Evolutionary conservation across 2,329 filamentous ascomycete genomes (phyloP).

Genomic region (Xylariaceae sp.): DNA sequence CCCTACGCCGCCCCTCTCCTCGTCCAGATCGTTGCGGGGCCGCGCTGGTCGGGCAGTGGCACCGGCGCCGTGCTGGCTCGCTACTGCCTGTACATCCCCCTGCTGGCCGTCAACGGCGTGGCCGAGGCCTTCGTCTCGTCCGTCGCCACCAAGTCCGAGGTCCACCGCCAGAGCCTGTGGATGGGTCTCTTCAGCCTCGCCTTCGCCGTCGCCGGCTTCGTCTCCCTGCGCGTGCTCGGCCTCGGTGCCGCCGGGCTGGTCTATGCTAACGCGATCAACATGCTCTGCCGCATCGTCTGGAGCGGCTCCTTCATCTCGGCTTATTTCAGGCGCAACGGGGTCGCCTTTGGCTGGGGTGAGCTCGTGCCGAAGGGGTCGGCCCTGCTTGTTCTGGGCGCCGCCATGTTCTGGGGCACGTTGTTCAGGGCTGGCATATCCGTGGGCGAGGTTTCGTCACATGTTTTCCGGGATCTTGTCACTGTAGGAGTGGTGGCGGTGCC

Average conservation of each 20-base stretch:
- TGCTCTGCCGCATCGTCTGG: slow-evolving; percentile 80
- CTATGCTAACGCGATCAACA: slow-evolving; percentile 82
- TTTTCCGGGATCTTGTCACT: slow-evolving; percentile 40
- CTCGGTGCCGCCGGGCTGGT: slow-evolving; percentile 78
- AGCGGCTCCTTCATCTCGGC: slow-evolving; percentile 64
- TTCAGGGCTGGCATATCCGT: slow-evolving; percentile 23
- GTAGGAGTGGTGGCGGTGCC: slow-evolving; percentile 45
- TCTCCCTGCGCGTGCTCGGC: slow-evolving; percentile 63
- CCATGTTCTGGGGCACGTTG: slow-evolving; percentile 34
- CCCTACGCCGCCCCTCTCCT: slow-evolving; percentile 70
- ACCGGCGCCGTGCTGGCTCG: slow-evolving; percentile 68
- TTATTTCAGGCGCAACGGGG: slow-evolving; percentile 52
- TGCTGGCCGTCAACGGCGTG: slow-evolving; percentile 86
- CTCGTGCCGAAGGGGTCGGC: slow-evolving; percentile 41
- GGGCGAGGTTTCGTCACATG: slow-evolving; percentile 29
- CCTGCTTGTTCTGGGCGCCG: slow-evolving; percentile 40
- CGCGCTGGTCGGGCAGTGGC: slow-evolving; percentile 67
- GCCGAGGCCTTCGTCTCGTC: slow-evolving; percentile 89
- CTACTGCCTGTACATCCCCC: slow-evolving; percentile 91
- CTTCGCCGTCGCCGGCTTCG: slow-evolving; percentile 69
- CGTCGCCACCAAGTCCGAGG: slow-evolving; percentile 68
- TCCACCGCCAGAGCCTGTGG: slow-evolving; percentile 72
- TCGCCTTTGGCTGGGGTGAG: slow-evolving; percentile 35
- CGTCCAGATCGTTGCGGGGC: slow-evolving; percentile 69
- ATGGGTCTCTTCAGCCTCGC: slow-evolving; percentile 77